These are phyloP conservation scores for Pyricularia sp. DNA, from an alignment of 2,329 filamentous ascomycete genomes.

Conservation along the genomic window DNA sequence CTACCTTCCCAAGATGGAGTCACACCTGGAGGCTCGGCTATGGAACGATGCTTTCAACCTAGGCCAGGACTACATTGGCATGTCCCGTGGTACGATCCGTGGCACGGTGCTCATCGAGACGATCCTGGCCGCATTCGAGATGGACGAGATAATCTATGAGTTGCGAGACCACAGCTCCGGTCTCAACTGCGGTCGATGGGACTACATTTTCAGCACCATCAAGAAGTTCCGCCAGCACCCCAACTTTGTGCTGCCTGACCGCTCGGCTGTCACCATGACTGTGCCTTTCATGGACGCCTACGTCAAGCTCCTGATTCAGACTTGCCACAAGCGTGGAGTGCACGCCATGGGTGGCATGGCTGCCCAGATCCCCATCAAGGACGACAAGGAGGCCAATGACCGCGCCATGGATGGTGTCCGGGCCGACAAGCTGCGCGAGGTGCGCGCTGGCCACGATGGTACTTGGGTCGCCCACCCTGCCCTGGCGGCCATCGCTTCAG, in stretches of 20 bases:
- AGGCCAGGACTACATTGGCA: conserved; percentile 83
- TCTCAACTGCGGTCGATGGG: conserved; percentile 97
- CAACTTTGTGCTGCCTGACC: conserved; percentile 88
- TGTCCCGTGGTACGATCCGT: conserved; percentile 85
- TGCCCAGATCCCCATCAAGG: conserved; percentile 97
- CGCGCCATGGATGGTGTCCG: conserved; percentile 88
- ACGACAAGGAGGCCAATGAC: conserved; percentile 83
- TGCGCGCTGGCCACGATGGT: conserved; percentile 85
- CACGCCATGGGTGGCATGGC: conserved; percentile 99
- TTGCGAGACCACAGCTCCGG: conserved; percentile 92
- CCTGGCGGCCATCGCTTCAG: conserved; percentile 75
- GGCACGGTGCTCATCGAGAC: conserved; percentile 96
- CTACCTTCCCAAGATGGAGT: conserved; percentile 97
- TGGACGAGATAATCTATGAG: conserved; percentile 99
- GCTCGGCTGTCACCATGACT: conserved; percentile 89
- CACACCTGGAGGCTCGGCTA: conserved; percentile 88
- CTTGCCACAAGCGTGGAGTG: conserved; percentile 92
- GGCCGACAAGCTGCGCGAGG: conserved; percentile 93
- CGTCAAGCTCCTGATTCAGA: conserved; percentile 94
- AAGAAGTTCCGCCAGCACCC: conserved; percentile 98
- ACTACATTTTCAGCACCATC: conserved; percentile 99
- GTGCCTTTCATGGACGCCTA: conserved; percentile 98
- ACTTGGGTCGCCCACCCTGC: conserved; percentile 98
- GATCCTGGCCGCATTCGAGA: conserved; percentile 95
- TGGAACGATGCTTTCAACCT: conserved; percentile 99